Percentiles rank a stretch among this genome's conserved stretches.
Evolutionary conservation across 2,329 filamentous ascomycete genomes (phyloP).

Genomic region (Teratosphaeria zuluensis): DNA sequence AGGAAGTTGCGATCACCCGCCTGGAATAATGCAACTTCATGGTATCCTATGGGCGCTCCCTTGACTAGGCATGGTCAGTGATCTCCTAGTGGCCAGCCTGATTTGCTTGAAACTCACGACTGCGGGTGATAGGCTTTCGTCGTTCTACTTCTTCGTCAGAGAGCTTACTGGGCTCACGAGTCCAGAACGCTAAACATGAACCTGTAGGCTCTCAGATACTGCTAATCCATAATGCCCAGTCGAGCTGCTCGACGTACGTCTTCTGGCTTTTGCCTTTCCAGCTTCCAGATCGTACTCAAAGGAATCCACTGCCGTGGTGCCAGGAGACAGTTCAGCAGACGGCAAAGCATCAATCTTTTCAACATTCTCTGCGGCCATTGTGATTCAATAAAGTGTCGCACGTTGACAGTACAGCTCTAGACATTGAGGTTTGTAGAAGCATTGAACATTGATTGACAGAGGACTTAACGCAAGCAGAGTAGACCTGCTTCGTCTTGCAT

Average conservation of each 20-base stretch:
- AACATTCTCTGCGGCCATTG: neutral
- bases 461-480: neutral
- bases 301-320: neutral
- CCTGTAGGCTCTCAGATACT: neutral
- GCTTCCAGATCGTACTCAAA: neutral
- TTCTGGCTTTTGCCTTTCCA: neutral
- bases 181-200: neutral
- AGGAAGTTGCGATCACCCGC: constrained; percentile 31
- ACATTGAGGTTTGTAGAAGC: neutral
- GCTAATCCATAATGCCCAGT: neutral
- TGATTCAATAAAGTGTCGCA: neutral
- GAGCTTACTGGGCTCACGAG: neutral
- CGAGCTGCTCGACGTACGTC: neutral
- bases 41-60: constrained; percentile 29
- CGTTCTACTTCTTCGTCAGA: neutral
- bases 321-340: constrained; percentile 19
- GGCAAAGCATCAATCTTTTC: constrained; percentile 15
- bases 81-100: constrained; percentile 23
- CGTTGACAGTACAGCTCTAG: neutral
- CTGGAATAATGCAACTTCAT: constrained; percentile 30
- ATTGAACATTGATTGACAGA: neutral
- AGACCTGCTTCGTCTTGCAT: neutral
- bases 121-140: no score
- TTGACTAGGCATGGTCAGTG: constrained; percentile 28
- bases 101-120: neutral